Evolutionary conservation across 2,329 filamentous ascomycete genomes (phyloP).

Genomic region (Rutstroemia sp.): DNA sequence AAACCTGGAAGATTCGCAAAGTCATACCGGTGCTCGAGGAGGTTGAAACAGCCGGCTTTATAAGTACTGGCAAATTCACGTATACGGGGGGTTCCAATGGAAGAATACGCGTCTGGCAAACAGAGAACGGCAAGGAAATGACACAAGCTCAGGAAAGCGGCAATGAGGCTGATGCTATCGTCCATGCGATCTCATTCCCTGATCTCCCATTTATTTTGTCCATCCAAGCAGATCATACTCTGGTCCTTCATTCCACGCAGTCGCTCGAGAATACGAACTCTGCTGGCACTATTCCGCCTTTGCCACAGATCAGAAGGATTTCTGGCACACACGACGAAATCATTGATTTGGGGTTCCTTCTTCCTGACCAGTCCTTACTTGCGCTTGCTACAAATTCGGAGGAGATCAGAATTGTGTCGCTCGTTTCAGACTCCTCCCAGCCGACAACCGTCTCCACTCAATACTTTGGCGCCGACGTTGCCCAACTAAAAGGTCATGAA

Average conservation of each 20-base stretch:
- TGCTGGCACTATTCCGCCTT: conserved; percentile 32
- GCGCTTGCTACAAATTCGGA: conserved; percentile 94
- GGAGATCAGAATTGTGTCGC: conserved; percentile 79
- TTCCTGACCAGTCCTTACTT: conserved; percentile 71
- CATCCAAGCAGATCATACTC: conserved; percentile 81
- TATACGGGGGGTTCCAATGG: conserved; percentile 84
- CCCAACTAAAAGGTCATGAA: conserved; percentile 78
- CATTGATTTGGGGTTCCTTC: conserved; percentile 84
- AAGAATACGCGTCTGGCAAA: conserved; percentile 75
- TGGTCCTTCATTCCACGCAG: conserved; percentile 62
- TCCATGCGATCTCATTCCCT: conserved; percentile 61
- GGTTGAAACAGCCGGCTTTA: conserved; percentile 76
- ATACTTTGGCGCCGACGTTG: conserved; percentile 87
- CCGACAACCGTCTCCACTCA: conserved; percentile 30
- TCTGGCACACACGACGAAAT: conserved; percentile 97
- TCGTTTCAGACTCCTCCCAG: conserved; percentile 33
- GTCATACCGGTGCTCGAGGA: conserved; percentile 80
- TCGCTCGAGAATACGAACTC: conserved; percentile 31
- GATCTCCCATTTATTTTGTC: conserved; percentile 66
- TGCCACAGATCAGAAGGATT: conserved; percentile 58
- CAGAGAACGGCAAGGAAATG: conserved; percentile 68
- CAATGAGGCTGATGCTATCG: conserved; percentile 58
- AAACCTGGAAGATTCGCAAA: conserved; percentile 73
- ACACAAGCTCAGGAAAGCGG: conserved; percentile 62
- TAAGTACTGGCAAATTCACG: conserved; percentile 61